Base-by-base conservation (phyloP, 495 filamentous ascomycete genomes). In the Hypoxylon fuscum region DNA sequence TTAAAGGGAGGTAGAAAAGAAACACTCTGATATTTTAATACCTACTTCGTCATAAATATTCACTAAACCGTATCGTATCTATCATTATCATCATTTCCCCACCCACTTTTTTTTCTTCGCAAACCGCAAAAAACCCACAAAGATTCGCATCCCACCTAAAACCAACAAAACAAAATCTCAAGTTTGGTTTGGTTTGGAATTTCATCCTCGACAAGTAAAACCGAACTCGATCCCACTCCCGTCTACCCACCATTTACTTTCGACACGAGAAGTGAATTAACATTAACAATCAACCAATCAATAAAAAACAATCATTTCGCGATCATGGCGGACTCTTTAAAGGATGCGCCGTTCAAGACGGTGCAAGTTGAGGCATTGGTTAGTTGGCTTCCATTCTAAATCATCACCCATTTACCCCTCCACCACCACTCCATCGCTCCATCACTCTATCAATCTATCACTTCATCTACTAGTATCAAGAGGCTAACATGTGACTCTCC, bases 341-440 rank as follows among this genome's bases (percentile, higher is more conserved):
- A 85, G 77, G 84, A 89, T 75, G 76, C 73, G 71, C 84, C 88
- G 74, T 79, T 90, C 76, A 85, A 86, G 78, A 83, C 88, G 81
- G 88, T 91, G 69, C 91, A 93, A 81, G 86, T 96, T 69, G 90
- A 93, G 78, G 89, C 90, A 59, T 76, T 96, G 83, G 91, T 92
- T 63, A 68, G 78, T 73, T n/a, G n/a, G n/a, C n/a, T 62, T 45
- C 49, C 47, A 47, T 54, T 48, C 55, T 38, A 68, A 64, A 65
- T 59, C 44, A 27, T 23, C 25, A 11, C n/a, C 27, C 45, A 51
- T 41, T 48, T 50, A 62, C 54, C 48, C 44, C 41, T 53, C 49
- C 29, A 46, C 55, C 35, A 34, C 25, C 25, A 27, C 3, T 27
- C 25, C 8, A 27, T n/a, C n/a, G 15, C 17, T 31, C 8, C 0